Evolutionary conservation across 768 basidiomycete species (phyloP).

Genomic region (Russula compacta): DNA sequence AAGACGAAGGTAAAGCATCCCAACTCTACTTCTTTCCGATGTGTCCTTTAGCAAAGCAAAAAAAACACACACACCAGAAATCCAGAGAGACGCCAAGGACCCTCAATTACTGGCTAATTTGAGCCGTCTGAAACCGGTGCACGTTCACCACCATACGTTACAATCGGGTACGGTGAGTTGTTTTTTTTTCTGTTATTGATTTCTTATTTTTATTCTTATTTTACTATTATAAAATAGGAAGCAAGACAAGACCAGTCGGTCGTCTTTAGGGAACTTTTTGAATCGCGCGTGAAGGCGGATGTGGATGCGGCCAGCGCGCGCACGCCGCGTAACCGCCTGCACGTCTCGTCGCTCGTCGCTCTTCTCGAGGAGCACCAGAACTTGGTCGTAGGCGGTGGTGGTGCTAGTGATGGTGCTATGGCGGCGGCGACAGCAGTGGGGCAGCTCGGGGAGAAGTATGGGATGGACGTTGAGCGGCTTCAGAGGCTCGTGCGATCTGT

Average conservation of each 20-base stretch:
- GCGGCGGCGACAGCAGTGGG: constrained; percentile 6
- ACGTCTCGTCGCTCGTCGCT: constrained; percentile 42
- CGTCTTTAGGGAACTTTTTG: constrained; percentile 36
- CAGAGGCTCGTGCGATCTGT: constrained; percentile 46
- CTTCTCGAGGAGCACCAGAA: constrained; percentile 56
- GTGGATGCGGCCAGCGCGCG: constrained; percentile 36
- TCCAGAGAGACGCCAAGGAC: constrained; percentile 50
- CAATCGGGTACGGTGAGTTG: constrained; percentile 38
- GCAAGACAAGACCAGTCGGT: constrained; percentile 14
- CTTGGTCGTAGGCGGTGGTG: not conserved
- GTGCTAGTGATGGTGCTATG: too few species aligned
- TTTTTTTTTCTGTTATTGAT: not conserved
- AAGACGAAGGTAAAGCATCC: constrained; percentile 8
- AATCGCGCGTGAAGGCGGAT: constrained; percentile 48
- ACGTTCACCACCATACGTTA: constrained; percentile 57
- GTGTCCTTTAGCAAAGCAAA: not conserved
- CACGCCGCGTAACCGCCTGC: constrained; percentile 43
- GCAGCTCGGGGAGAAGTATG: constrained; percentile 44
- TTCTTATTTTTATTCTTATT: constrained; percentile 12
- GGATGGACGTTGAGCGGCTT: constrained; percentile 44
- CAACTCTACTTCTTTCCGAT: not conserved
- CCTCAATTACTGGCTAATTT: constrained; percentile 64
- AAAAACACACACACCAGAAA: not conserved
- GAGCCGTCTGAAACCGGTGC: constrained; percentile 54
- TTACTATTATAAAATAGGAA: too few species aligned